Evolutionary conservation across 2,329 filamentous ascomycete species (phyloP).

Genomic region (Boeremia exigua): DNA sequence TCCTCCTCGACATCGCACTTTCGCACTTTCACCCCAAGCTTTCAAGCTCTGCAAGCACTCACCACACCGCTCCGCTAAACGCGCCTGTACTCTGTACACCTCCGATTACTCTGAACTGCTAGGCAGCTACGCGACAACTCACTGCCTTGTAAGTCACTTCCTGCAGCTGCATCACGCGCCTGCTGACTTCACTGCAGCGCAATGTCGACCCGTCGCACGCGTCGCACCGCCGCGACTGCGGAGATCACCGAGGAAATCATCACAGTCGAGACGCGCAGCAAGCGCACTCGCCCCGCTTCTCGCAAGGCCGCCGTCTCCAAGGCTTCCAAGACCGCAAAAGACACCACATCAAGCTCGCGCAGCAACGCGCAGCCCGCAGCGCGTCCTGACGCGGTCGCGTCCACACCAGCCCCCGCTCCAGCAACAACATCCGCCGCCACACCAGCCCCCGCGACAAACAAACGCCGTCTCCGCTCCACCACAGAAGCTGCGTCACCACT

Average conservation of each 20-base stretch:
- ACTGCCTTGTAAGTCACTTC: constrained; percentile 18
- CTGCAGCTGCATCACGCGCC: constrained; percentile 18
- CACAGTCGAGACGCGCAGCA: constrained; percentile 18
- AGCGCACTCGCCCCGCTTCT: constrained; percentile 13
- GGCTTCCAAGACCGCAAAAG: not conserved
- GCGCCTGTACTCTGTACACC: constrained; percentile 12
- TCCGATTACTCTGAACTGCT: not conserved
- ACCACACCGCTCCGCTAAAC: constrained; percentile 4
- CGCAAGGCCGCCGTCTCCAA: constrained; percentile 15
- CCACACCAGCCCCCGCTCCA: constrained; percentile 11
- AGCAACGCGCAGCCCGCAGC: constrained; percentile 1
- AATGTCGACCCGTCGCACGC: constrained; percentile 29
- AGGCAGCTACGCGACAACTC: not conserved
- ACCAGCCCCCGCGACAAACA: constrained; percentile 15
- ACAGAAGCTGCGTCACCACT: constrained; percentile 24
- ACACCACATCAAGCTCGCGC: not conserved
- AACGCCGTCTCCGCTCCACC: constrained; percentile 24
- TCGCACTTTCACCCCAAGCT: not conserved
- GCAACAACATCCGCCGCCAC: not conserved
- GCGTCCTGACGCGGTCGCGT: constrained; percentile 1
- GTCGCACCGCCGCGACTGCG: constrained; percentile 14
- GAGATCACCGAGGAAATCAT: constrained; percentile 18
- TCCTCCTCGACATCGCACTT: constrained; percentile 26
- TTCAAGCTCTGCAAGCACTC: not conserved
- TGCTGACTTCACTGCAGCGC: constrained; percentile 23